Evolutionary conservation across 2,329 filamentous ascomycete genomes (phyloP), one percentile per base, ranked within the genome.

Genomic region (Claviceps monticola): DNA sequence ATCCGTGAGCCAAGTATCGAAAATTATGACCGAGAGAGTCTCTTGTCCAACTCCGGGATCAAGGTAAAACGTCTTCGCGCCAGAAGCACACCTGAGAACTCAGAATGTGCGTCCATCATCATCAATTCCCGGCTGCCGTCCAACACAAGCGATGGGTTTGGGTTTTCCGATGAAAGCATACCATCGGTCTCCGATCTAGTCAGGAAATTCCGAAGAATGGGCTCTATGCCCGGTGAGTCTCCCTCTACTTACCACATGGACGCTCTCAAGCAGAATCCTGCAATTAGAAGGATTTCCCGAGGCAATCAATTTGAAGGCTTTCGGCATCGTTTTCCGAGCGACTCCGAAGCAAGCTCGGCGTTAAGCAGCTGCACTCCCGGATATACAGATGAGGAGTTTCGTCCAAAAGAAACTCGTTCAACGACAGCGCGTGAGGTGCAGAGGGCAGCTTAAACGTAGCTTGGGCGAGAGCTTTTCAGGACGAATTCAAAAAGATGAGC

Each of bases 131-230:
- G 46, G 36, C 52, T 55, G 26, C 21, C 46, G 16, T 36, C 42
- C 39, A 34, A 34, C n/a, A 36, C 41, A 43, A 55, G 51, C 14
- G 49, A 46, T 7, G 38, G 41, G 9, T 41, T 48, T 5, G 41
- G n/a, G 13, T 45, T 49, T 42, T 37, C 39, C 5, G 51, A 54
- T n/a, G 53, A 55, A 2, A 51, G 48, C 13, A 50, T 55, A 14
- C 53, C 55, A 39, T 61, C 59, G 4, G 59, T 61, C 16, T 60
- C 59, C 21, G 58, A 60, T 44, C 57, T 61, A 6, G 59, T 61
- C 21, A 59, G 49, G 29, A 60, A 58, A 37, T 61, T 61, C 42
- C 54, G 58, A 21, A 55, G 54, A 5, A 56, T 61, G 57, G 54
- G 53, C 36, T 56, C 55, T n/a, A 21, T 46, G 41, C 53, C 54